phyloP scores from a whole-genome alignment of 2,329 filamentous ascomycete species.

The Talaromyces pinophilus region DNA sequence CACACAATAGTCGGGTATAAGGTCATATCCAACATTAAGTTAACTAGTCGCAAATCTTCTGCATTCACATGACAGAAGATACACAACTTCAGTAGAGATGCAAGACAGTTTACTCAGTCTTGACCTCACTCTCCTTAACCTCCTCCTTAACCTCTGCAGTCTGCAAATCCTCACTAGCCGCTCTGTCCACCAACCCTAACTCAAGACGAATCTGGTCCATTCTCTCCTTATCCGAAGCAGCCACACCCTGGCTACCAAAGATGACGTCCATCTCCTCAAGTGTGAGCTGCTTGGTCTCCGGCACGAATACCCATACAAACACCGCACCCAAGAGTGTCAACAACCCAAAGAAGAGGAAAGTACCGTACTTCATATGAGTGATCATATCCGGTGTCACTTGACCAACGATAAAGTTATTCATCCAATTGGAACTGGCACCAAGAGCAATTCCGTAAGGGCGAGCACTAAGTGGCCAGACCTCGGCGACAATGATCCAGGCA shows the following conservation, averaged over 20 bases:
- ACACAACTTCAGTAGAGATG: neutral
- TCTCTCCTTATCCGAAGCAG: conserved; percentile 53
- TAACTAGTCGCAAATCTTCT: neutral
- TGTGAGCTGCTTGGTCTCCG: conserved; percentile 55
- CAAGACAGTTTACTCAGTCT: conserved; percentile 8
- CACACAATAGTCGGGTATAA: neutral
- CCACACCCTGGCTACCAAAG: conserved; percentile 40
- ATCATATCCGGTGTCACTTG: conserved; percentile 72
- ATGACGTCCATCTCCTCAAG: conserved; percentile 62
- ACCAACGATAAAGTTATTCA: conserved; percentile 64
- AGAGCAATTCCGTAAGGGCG: conserved; percentile 71
- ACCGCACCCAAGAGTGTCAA: conserved; percentile 40
- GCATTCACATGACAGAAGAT: neutral
- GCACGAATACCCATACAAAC: conserved; percentile 42
- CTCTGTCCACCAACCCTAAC: conserved; percentile 56
- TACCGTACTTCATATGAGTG: conserved; percentile 63
- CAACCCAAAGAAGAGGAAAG: conserved; percentile 47
- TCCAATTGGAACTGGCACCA: conserved; percentile 62
- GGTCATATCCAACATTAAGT: neutral
- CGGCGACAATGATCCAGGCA: conserved; percentile 72
- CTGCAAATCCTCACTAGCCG: conserved; percentile 5
- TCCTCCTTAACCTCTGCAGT: conserved; percentile 20
- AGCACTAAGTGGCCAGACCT: conserved; percentile 71
- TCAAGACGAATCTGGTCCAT: conserved; percentile 73
- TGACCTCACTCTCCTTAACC: conserved; percentile 18